These are phyloP conservation scores for Bacidia rubella DNA, from an alignment of 495 filamentous ascomycete genomes.

Conservation along the genomic window DNA sequence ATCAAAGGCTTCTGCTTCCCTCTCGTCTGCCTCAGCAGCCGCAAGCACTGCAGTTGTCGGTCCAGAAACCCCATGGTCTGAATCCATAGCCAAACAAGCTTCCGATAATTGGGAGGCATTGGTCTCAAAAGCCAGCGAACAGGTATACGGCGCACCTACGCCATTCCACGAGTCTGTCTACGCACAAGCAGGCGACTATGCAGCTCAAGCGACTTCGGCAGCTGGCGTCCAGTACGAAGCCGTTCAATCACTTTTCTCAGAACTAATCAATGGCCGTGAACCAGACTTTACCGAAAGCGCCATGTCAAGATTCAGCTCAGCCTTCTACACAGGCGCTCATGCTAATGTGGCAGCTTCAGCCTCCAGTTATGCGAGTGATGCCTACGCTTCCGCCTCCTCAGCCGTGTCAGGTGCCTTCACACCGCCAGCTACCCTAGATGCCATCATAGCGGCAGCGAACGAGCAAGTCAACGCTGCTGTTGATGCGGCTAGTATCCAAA, in stretches of 20 bases:
- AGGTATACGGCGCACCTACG: constrained; percentile 60
- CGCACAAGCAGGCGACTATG: constrained; percentile 40
- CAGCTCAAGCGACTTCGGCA: constrained; percentile 37
- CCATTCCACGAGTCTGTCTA: constrained; percentile 46
- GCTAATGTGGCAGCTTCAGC: constrained; percentile 31
- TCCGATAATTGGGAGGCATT: constrained; percentile 53
- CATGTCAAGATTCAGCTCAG: constrained; percentile 52
- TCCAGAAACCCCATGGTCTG: constrained; percentile 30
- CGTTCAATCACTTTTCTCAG: constrained; percentile 59
- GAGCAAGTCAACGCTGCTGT: constrained; percentile 44
- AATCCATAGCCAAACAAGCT: constrained; percentile 36
- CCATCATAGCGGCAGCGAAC: constrained; percentile 41
- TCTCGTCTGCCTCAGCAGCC: constrained; percentile 27
- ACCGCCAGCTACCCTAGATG: constrained; percentile 43
- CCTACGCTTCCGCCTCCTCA: constrained; percentile 44
- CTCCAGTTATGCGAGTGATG: constrained; percentile 41
- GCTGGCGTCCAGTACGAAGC: constrained; percentile 49
- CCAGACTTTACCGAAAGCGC: constrained; percentile 73
- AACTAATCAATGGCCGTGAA: constrained; percentile 65
- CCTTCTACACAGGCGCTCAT: constrained; percentile 42
- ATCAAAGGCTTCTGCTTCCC: constrained; percentile 32
- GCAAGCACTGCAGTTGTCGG: constrained; percentile 30
- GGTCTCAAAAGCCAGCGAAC: constrained; percentile 50
- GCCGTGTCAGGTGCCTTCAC: constrained; percentile 39
- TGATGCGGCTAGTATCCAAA: constrained; percentile 43